A percentile compares a stretch with the other conserved stretches of the same genome.
Evolutionary conservation across 1,284 basidiomycete genomes (phyloP).

Genomic region (Meira miltonrushii): DNA sequence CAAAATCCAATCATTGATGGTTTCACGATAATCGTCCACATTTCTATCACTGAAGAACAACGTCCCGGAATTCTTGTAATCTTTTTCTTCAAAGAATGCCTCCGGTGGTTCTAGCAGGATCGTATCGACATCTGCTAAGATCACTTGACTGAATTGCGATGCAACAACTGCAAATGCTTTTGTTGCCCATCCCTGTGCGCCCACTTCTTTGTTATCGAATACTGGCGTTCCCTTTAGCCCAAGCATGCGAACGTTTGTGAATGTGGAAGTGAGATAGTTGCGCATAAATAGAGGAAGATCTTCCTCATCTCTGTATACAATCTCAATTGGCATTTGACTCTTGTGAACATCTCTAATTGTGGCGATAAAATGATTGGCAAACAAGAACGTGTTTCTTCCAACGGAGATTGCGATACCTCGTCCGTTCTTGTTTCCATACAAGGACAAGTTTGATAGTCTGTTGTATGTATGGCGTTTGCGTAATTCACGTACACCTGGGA

Average conservation of each 20-base stretch:
- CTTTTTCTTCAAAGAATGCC: conserved; percentile 25
- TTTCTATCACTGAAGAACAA: conserved; percentile 32
- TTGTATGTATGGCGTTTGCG: conserved; percentile 16
- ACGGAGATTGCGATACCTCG: conserved; percentile 31
- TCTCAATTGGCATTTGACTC: conserved; percentile 28
- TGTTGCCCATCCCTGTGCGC: conserved; percentile 25
- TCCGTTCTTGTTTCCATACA: not conserved
- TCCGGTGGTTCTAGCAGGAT: conserved; percentile 26
- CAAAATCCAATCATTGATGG: conserved; percentile 29
- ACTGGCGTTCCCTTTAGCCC: conserved; percentile 23
- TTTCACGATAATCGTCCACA: conserved; percentile 20
- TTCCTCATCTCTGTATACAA: conserved; percentile 34
- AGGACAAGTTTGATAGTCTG: no score
- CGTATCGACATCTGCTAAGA: conserved; percentile 29
- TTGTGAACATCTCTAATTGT: conserved; percentile 26
- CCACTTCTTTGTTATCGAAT: conserved; percentile 15
- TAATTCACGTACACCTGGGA: conserved; percentile 30
- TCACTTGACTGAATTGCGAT: conserved; percentile 34
- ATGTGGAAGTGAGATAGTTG: conserved; percentile 22
- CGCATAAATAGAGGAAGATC: conserved; percentile 29
- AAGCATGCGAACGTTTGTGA: conserved; percentile 25
- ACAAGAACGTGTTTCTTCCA: conserved; percentile 23
- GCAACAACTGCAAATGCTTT: conserved; percentile 31
- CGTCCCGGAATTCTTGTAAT: conserved; percentile 30
- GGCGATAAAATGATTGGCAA: conserved; percentile 27